Evolutionary conservation across 257 asterid species (phyloP).

Genomic region (Mitragyna speciosa): DNA sequence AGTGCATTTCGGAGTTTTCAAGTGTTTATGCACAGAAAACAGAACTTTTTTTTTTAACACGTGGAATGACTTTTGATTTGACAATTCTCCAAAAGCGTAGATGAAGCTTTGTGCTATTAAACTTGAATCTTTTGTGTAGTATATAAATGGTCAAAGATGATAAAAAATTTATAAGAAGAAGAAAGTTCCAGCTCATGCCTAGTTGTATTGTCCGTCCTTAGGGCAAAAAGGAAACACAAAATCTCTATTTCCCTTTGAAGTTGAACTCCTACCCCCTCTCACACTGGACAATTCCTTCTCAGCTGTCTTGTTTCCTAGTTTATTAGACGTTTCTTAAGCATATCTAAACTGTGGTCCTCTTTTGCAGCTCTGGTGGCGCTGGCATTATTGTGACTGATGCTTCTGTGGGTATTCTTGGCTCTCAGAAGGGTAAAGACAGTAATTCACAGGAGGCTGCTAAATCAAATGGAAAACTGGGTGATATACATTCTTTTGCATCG

Average conservation of each 20-base stretch:
- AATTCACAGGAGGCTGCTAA: constrained; percentile 36
- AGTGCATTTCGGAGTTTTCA: neutral
- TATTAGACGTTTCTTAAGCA: neutral
- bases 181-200: neutral
- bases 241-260: neutral
- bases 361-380: constrained; percentile 44
- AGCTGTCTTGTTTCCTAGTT: neutral
- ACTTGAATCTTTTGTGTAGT: neutral
- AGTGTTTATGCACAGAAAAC: neutral
- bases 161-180: neutral
- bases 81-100: neutral
- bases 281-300: neutral
- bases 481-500: constrained; percentile 27
- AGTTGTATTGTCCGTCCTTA: neutral
- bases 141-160: neutral
- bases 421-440: constrained; percentile 27
- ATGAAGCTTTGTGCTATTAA: neutral
- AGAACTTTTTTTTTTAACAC: neutral
- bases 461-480: constrained; percentile 41
- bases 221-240: neutral
- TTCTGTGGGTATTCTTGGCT: constrained; percentile 24
- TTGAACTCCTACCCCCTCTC: neutral
- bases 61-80: neutral
- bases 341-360: constrained; percentile 16
- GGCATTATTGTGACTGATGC: constrained; percentile 31